Base-by-base conservation (phyloP, 495 filamentous ascomycete species). In the Annulohypoxylon maeteangense region DNA sequence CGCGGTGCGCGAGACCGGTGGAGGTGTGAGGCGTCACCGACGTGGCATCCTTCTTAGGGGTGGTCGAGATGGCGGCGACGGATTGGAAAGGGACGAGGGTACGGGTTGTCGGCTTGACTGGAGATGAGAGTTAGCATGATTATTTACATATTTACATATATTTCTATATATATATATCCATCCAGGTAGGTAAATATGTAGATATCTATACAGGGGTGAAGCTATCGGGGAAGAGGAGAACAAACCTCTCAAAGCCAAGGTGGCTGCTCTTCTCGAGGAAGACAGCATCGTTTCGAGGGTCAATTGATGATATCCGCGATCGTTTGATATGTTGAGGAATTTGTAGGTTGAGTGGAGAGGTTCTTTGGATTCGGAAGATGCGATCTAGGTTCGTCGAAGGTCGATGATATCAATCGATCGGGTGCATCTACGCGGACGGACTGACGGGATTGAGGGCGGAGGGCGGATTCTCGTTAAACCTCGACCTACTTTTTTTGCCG, bases 211-310 rank as follows among this genome's bases (percentile, higher is more conserved):
- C 48, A 53, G 22, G 23, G 25, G 48, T n/a, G 16, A 12, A 38
- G 45, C 18, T 51, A 16, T 55, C n/a, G 48, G n/a, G 20, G 18
- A 25, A 48, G 48, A 62, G 54, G 53, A 65, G 55, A 62, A 80
- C 86, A 75, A 82, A 93, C 90, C 89, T 88, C 90, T 87, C 78
- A 92, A 81, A 67, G 89, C 90, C 86, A 91, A 80, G 70, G 87
- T 83, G 79, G 88, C 88, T 67, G 86, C 83, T 78, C 86, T 87
- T 84, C 90, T 82, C 70, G 87, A 85, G 23, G 87, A 86, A 62
- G 87, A 85, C 61, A 91, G 79, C 90, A 93, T 92, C 74, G 72
- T 85, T 62, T 44, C 36, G 51, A 34, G 44, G 4, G 16, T 27
- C 12, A 63, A 65, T 62, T 65, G 55, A 50, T 31, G 27, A 32